Evolutionary conservation across 495 filamentous ascomycete genomes (phyloP), one percentile per base, ranked within the genome.

Genomic region (Xylona heveae): DNA sequence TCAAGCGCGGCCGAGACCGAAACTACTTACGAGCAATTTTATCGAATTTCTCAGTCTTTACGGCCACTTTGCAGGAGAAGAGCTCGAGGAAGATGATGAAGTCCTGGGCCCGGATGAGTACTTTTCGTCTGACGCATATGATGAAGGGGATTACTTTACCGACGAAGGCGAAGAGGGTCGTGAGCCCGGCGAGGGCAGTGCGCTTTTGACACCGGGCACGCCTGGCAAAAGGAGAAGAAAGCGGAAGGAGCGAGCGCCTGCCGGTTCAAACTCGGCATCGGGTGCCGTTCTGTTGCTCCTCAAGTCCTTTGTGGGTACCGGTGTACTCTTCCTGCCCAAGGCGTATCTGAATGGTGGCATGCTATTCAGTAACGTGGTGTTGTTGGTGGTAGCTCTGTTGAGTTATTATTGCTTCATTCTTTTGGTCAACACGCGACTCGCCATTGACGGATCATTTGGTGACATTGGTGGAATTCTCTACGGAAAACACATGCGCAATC

Each of bases 331-430:
- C 58, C 59, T 97, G 3, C 88, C 88, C 0, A 71, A 80, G 38
- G 88, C 88, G 9, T 80, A 84, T 52, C 63, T 91, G 28, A 97
- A 95, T 42, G 88, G 88, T 29, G 88, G 88, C 34, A 93, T 97
- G 81, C 54, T 95, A 24, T 97, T 97, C 54, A 92, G 80, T 47
- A 90, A 81, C 48, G 36, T 92, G 33, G 80, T 95, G 20, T 62
- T 97, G 9, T 57, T 97, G 12, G 67, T 62, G 35, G 78, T 94
- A 14, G 83, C 88, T 2, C 48, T 66, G 3, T 53, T 97, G 33
- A 90, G 78, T 45, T 95, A 88, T 52, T 93, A 94, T 57, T 91
- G 81, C 53, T 97, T 97, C 52, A 78, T 95, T 9, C 59, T 95
- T 14, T 65, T 97, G 13, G 82, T 94, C 20, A 75, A 71, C 36